Base-by-base conservation (phyloP, 2,329 filamentous ascomycete genomes). In the Aspergillus sclerotialis region DNA sequence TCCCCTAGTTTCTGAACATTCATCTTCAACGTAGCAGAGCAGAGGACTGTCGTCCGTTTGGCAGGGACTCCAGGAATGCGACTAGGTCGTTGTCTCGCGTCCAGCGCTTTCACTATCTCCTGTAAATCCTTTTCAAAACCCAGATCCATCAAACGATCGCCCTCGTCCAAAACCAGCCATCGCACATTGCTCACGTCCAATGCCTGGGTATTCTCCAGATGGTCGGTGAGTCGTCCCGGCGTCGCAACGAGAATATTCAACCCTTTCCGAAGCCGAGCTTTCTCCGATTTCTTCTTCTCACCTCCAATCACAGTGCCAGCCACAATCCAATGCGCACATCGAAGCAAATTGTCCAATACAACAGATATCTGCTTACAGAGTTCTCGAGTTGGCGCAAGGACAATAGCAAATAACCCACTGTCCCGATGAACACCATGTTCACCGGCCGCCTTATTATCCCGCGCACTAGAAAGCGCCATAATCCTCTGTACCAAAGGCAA, bases 21-120 rank as follows among this genome's bases (percentile, higher is more conserved):
- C 79, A 94, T 89, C 67, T 95, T 95, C 80, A 98, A 84, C 0
- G 92, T 98, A 3, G 92, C 92, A 4, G 92, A 98, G 60, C 92
- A 98, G 3, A 98, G 74, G 4, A 98, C 74, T 0, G 92, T 96
- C 36, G 89, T 77, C 44, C 88, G 76, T 34, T 78, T 78, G 0
- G 87, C 82, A 6, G 94, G 70, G 4, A 82, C 69, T 12, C 74
- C 73, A 4, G 76, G 76, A 24, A 82, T 69, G 2, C 79, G 77
- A 24, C 74, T 73, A 18, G 76, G 77, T 36, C 73, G 75, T 36
- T 74, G 73, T 24, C 82, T 73, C 28, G 80, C 66, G 42, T 88
- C 80, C 36, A 96, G 76, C 42, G 83, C 83, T 36, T 78, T 73
- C 11, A 98, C 84, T 44, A 95, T 90, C 40, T 82, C 84, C 54